Percentiles rank a stretch among this genome's conserved stretches.
These are phyloP conservation scores for Saprolegnia parasitica DNA, from an alignment of 352 stramenopile genomes.

Conservation along the genomic window DNA sequence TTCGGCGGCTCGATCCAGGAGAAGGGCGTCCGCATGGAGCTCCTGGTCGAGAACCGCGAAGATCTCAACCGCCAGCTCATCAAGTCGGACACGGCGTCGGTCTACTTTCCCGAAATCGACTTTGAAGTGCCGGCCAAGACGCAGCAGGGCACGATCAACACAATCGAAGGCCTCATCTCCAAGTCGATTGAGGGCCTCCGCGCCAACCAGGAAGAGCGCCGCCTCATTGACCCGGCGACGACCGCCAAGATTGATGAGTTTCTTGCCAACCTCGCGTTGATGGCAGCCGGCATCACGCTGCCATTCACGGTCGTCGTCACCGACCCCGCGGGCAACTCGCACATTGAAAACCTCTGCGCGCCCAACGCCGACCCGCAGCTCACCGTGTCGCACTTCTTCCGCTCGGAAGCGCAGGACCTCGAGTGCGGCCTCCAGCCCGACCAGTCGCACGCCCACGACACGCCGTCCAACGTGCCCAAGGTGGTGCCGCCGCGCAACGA, in stretches of 20 bases:
- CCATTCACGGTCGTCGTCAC: constrained; percentile 84
- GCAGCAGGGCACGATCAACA: constrained; percentile 85
- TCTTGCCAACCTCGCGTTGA: constrained; percentile 62
- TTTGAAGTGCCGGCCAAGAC: constrained; percentile 88
- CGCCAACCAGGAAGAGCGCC: constrained; percentile 72
- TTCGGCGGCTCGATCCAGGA: constrained; percentile 70
- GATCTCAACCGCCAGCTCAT: constrained; percentile 89
- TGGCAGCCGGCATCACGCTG: constrained; percentile 55
- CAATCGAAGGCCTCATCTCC: constrained; percentile 52
- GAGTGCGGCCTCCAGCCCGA: constrained; percentile 65
- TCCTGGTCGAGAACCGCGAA: constrained; percentile 42
- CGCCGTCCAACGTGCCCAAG: constrained; percentile 40
- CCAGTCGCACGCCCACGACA: constrained; percentile 42
- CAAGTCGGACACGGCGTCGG: constrained; percentile 78
- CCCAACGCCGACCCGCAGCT: constrained; percentile 75
- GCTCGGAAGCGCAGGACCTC: constrained; percentile 70
- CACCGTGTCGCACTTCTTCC: constrained; percentile 62
- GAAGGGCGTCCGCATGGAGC: constrained; percentile 50
- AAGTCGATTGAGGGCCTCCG: constrained; percentile 69
- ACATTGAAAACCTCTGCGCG: constrained; percentile 85
- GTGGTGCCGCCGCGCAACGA: constrained; percentile 60
- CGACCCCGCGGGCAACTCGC: constrained; percentile 86
- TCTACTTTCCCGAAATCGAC: constrained; percentile 75
- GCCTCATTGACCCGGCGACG: constrained; percentile 70
- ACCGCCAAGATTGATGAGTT: constrained; percentile 78